Percentiles rank a stretch among this genome's conserved stretches.
Conservation (phyloP, 257 asterid genomes). For the Solanum arcanum region DNA sequence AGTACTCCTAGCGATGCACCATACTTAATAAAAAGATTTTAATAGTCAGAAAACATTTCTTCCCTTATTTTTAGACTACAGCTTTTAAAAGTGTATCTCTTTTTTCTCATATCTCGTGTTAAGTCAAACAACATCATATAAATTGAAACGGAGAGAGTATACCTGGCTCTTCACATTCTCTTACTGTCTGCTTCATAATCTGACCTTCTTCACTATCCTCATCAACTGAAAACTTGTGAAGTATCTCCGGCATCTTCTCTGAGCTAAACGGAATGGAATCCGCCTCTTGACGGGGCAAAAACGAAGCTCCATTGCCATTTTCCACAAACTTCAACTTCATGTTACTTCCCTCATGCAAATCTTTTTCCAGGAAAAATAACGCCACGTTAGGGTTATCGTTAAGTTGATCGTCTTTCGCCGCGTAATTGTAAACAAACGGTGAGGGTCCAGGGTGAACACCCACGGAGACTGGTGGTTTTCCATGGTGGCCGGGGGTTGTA, state of each 20-base stretch:
- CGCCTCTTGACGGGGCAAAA: slow-evolving; percentile 50
- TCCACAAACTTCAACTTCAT: slow-evolving; percentile 44
- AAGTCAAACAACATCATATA: too few species aligned
- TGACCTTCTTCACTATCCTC: slow-evolving; percentile 45
- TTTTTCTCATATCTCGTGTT: rapidly evolving
- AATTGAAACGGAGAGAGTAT: not conserved
- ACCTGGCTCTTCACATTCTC: slow-evolving; percentile 51
- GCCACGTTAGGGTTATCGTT: slow-evolving; percentile 51
- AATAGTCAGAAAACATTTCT: too few species aligned
- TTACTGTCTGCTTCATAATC: slow-evolving; percentile 38
- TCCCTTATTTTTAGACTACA: too few species aligned
- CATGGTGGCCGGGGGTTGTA: slow-evolving; percentile 15
- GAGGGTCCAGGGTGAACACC: slow-evolving; percentile 13
- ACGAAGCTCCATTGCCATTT: slow-evolving; percentile 7
- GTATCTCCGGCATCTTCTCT: slow-evolving; percentile 29
- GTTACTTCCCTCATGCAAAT: slow-evolving; percentile 37
- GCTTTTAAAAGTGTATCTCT: too few species aligned
- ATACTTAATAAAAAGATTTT: too few species aligned
- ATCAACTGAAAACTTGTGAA: slow-evolving; percentile 23
- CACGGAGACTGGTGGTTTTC: slow-evolving; percentile 55
- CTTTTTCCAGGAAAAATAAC: slow-evolving; percentile 58
- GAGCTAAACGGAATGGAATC: slow-evolving; percentile 70
- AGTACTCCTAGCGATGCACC: too few species aligned
- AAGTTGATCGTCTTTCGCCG: slow-evolving; percentile 59
- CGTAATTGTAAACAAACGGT: slow-evolving; percentile 37